phyloP scores from a whole-genome alignment of 2,329 filamentous ascomycete species.

The Fonsecaea multimorphosa region DNA sequence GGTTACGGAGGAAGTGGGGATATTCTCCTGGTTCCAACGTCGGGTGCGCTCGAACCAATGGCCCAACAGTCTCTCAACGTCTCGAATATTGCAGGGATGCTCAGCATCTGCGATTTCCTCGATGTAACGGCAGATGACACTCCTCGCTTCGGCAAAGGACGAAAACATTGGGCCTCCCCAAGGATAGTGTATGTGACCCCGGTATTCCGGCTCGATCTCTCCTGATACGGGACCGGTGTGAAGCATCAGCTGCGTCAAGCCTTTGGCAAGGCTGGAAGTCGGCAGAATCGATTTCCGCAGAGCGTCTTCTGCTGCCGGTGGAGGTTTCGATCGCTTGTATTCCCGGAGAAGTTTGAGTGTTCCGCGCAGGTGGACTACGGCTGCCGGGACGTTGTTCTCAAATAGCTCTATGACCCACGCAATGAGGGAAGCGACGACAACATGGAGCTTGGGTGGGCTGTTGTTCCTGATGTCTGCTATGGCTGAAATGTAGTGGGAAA shows the following conservation, averaged over 20 bases:
- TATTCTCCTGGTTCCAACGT: slow-evolving; percentile 12
- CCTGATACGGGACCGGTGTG: neutral
- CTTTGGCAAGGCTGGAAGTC: slow-evolving; percentile 8
- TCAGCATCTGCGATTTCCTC: slow-evolving; percentile 1
- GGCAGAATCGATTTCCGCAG: neutral
- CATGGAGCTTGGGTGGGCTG: slow-evolving; percentile 14
- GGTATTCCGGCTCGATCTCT: slow-evolving; percentile 14
- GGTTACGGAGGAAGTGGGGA: neutral
- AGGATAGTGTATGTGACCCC: slow-evolving; percentile 2
- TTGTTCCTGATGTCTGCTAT: slow-evolving; percentile 16
- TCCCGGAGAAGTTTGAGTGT: slow-evolving; percentile 3
- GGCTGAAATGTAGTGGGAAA: slow-evolving; percentile 21
- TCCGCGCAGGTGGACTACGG: slow-evolving; percentile 7
- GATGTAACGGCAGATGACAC: slow-evolving; percentile 7
- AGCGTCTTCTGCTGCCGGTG: neutral
- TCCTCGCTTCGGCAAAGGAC: slow-evolving; percentile 13
- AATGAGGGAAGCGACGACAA: slow-evolving; percentile 19
- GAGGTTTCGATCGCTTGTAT: neutral
- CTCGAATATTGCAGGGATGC: neutral
- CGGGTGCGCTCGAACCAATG: slow-evolving; percentile 13
- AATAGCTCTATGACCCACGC: slow-evolving; percentile 24
- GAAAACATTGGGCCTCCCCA: slow-evolving; percentile 2
- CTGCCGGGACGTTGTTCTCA: slow-evolving; percentile 15
- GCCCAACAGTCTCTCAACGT: slow-evolving; percentile 7
- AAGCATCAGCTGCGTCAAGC: slow-evolving; percentile 13